Conservation (phyloP, 2,329 filamentous ascomycete species). For the Alternaria postmessia region DNA sequence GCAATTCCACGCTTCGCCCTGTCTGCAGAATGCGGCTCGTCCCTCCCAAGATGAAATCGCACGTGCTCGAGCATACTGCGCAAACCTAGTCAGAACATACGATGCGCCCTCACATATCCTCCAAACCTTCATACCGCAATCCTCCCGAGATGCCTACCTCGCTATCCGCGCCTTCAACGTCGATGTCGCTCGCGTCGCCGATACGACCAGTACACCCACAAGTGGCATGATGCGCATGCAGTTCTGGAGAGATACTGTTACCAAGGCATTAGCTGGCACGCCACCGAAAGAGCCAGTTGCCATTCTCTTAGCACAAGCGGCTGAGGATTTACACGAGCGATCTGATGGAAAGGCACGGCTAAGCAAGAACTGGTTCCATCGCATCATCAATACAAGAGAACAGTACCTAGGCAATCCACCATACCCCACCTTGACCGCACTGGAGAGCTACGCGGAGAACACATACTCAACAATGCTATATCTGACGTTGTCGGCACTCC, state of each 20-base stretch:
- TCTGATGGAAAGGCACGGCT: slow-evolving; percentile 59
- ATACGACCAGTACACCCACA: slow-evolving; percentile 85
- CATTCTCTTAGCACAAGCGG: slow-evolving; percentile 77
- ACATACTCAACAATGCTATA: slow-evolving; percentile 95
- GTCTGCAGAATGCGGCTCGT: slow-evolving; percentile 28
- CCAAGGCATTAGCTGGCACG: slow-evolving; percentile 75
- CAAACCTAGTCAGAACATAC: slow-evolving; percentile 73
- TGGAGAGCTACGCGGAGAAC: slow-evolving; percentile 92
- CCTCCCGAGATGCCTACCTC: slow-evolving; percentile 82
- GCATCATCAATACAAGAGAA: slow-evolving; percentile 82
- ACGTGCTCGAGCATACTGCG: slow-evolving; percentile 65
- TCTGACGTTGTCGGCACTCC: slow-evolving; percentile 79
- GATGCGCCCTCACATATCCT: slow-evolving; percentile 90
- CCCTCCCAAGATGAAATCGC: slow-evolving; percentile 59
- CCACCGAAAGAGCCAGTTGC: slow-evolving; percentile 93
- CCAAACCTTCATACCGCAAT: slow-evolving; percentile 80
- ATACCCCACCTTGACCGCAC: slow-evolving; percentile 73
- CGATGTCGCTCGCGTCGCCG: slow-evolving; percentile 87
- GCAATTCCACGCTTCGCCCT: slow-evolving; percentile 34
- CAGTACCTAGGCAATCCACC: slow-evolving; percentile 84
- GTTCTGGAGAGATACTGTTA: slow-evolving; percentile 90
- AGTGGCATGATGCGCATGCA: slow-evolving; percentile 90
- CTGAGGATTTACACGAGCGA: slow-evolving; percentile 63
- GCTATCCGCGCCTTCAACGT: slow-evolving; percentile 92
- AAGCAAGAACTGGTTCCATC: slow-evolving; percentile 65